Base-by-base conservation (phyloP, 2,329 filamentous ascomycete species). In the Ophiostoma triangulosporum region DNA sequence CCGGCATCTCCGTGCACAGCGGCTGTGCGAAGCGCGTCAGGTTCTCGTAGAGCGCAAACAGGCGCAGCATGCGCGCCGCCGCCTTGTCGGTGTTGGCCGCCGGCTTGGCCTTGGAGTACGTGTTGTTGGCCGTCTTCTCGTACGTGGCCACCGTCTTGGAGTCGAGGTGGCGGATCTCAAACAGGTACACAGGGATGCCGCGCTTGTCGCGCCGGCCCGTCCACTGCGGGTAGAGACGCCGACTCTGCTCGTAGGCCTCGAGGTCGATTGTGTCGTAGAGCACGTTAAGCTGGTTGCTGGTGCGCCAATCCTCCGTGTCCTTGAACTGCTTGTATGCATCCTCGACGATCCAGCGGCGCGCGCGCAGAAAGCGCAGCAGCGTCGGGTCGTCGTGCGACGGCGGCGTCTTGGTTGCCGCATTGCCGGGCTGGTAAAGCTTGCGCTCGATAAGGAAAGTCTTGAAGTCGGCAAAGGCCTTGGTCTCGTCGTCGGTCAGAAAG, bases 11-110 rank as follows among this genome's bases (percentile, higher is more conserved):
- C 36, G 88, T 87, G 70, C 86, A 90, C 45, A 96, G 70, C 3
- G 91, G 90, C 71, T 94, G 82, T 59, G 84, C 83, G 68, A 96
- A 96, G 61, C 85, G 79, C 33, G 86, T 89, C 54, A 96, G 75
- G 69, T 93, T 93, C 71, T 97, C 91, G 71, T 97, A 97, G 15
- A 96, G 75, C 1, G 90, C 88, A 65, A 95, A 95, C 5, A 97
- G 76, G 24, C 88, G 86, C 51, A 96, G 74, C 63, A 95, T 78
- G 64, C 88, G 88, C 26, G 84, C 73, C 0, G 86, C 78, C 1
- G 79, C 84, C 62, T 83, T 84, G 59, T 79, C 77, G 58, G 83
- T 78, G 6, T 11, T 7, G 22, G 32, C 1, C 4, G 76, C 7
- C 33, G 24, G 71, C 60, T 81, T 76, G 60, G 84, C 81, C 60